A percentile compares a stretch with the other conserved stretches of the same genome.
These are phyloP conservation scores for Coemansia sp. DNA, from an alignment of 192 early-diverging fungal genomes.

Conservation along the genomic window DNA sequence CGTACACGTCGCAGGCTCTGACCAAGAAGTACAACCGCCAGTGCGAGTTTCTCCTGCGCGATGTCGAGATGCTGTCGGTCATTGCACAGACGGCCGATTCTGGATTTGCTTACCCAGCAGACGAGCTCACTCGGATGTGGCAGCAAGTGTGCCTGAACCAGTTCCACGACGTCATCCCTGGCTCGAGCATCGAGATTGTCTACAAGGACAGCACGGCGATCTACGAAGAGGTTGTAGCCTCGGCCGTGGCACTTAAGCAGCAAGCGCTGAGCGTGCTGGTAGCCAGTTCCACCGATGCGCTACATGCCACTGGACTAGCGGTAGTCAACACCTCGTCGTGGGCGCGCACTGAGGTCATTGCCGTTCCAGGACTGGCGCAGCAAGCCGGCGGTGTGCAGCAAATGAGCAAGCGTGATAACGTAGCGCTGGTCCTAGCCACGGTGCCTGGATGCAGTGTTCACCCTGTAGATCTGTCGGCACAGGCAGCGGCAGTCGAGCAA, in stretches of 20 bases:
- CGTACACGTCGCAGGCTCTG: constrained; percentile 89
- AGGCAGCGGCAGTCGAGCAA: constrained; percentile 12
- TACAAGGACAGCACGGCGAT: constrained; percentile 77
- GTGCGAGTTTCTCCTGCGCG: constrained; percentile 78
- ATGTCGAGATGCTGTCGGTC: constrained; percentile 75
- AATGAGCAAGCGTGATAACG: constrained; percentile 26
- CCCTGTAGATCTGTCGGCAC: constrained; percentile 6
- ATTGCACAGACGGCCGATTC: constrained; percentile 30
- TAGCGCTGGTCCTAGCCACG: constrained; percentile 25
- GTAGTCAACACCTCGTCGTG: constrained; percentile 70
- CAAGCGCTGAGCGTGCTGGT: constrained; percentile 45
- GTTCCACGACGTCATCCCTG: constrained; percentile 97
- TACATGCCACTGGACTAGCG: constrained; percentile 28
- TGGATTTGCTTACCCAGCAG: constrained; percentile 65
- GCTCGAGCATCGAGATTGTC: constrained; percentile 85
- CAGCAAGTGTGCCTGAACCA: constrained; percentile 88
- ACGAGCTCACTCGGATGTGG: constrained; percentile 80
- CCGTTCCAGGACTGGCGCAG: constrained; percentile 50
- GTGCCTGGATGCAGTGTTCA: constrained; percentile 32
- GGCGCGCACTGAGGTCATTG: constrained; percentile 68
- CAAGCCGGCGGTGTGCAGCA: constrained; percentile 16
- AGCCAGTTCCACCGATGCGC: neutral
- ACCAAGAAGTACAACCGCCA: constrained; percentile 86
- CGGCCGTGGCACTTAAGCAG: constrained; percentile 51
- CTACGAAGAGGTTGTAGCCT: constrained; percentile 34